These are phyloP conservation scores for Bipolaris cookei DNA, from an alignment of 2,329 filamentous ascomycete genomes.

Conservation along the genomic window DNA sequence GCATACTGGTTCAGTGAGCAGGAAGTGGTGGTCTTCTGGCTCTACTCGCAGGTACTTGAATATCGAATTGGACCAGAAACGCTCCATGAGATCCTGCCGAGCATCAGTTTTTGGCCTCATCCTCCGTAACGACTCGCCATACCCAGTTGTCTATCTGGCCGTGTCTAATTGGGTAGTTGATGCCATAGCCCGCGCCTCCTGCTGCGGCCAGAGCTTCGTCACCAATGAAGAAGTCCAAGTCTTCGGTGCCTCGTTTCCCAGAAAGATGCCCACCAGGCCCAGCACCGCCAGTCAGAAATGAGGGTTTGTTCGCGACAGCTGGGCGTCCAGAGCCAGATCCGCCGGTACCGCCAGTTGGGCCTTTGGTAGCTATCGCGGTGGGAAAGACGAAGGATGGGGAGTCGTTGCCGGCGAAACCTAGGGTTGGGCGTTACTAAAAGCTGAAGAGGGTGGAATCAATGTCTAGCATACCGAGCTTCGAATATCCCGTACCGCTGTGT, in stretches of 20 bases:
- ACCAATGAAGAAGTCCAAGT: conserved; percentile 98
- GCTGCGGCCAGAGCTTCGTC: conserved; percentile 90
- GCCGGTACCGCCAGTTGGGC: conserved; percentile 70
- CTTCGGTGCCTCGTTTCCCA: conserved; percentile 93
- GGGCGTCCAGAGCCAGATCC: conserved; percentile 87
- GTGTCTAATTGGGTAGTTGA: conserved; percentile 97
- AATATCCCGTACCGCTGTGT: conserved; percentile 95
- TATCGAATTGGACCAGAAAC: conserved; percentile 99
- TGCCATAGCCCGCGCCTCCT: conserved; percentile 86
- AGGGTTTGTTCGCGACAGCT: conserved; percentile 90
- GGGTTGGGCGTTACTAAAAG: conserved; percentile 45
- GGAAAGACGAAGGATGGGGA: conserved; percentile 99
- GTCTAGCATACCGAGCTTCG: conserved; percentile 82
- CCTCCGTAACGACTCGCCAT: conserved; percentile 37
- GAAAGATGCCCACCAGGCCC: conserved; percentile 83
- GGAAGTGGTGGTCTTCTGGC: conserved; percentile 97
- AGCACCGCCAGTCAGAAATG: conserved; percentile 89
- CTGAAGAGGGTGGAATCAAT: not conserved
- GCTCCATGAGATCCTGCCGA: conserved; percentile 91
- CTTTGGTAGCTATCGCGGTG: conserved; percentile 96
- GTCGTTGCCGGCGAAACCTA: conserved; percentile 98
- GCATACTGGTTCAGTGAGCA: conserved; percentile 92
- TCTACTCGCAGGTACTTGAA: conserved; percentile 99
- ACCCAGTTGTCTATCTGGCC: conserved; percentile 99
- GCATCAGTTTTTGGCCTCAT: conserved; percentile 18